phyloP scores from a whole-genome alignment of 495 filamentous ascomycete species.

The Lepraria neglecta region DNA sequence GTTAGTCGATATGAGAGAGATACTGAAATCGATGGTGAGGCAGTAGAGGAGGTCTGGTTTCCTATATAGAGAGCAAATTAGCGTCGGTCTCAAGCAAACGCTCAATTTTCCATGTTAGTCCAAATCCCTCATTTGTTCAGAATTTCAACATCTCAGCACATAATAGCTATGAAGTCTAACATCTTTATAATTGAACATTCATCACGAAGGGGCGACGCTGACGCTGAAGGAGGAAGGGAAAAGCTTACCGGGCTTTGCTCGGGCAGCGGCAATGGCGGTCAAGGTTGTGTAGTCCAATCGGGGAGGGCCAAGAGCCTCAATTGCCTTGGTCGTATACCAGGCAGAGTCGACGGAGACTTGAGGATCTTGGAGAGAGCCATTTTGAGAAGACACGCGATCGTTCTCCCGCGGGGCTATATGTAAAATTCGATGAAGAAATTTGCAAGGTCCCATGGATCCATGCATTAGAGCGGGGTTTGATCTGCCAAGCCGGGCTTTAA shows the following conservation, averaged over 20 bases:
- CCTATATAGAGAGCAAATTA: neutral
- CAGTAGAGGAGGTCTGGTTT: neutral
- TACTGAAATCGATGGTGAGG: neutral
- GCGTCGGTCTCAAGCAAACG: neutral
- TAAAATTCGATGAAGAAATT: neutral
- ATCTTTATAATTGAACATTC: conserved; percentile 15
- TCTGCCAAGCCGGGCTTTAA: conserved; percentile 1
- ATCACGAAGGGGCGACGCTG: neutral
- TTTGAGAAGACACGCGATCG: neutral
- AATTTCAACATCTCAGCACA: conserved; percentile 22
- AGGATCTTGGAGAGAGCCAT: neutral
- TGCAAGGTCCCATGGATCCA: neutral
- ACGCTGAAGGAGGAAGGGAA: neutral
- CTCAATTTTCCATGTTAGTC: neutral
- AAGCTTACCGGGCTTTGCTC: neutral
- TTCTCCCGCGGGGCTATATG: neutral
- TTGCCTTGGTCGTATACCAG: neutral
- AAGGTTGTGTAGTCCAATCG: neutral
- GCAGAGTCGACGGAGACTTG: neutral
- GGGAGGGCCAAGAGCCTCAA: neutral
- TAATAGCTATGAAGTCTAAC: conserved; percentile 9
- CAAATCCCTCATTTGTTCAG: neutral
- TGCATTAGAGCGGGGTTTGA: neutral
- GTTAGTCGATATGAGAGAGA: neutral
- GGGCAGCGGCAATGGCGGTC: neutral